Percentiles rank a stretch among this genome's conserved stretches.
Evolutionary conservation across 2,329 filamentous ascomycete genomes (phyloP).

Genomic region (Aureobasidium sp.): DNA sequence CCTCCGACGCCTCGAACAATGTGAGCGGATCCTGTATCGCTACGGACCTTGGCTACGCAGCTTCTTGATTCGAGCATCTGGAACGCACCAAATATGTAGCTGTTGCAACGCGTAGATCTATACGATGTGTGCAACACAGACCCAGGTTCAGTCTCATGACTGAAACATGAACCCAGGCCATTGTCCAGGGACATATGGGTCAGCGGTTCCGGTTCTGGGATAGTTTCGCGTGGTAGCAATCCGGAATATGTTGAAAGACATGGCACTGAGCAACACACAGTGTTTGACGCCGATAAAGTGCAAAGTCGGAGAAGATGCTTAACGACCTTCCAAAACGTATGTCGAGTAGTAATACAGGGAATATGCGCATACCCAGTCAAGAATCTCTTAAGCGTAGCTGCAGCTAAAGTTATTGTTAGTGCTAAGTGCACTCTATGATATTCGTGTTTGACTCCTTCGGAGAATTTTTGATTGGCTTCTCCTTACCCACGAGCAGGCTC

Average conservation of each 20-base stretch:
- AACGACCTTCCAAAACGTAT: background rate
- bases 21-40: conserved; percentile 26
- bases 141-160: background rate
- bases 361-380: background rate
- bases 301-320: background rate
- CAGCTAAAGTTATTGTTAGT: background rate
- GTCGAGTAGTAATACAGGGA: background rate
- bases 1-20: conserved; percentile 25
- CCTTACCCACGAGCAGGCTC: background rate
- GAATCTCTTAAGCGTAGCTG: background rate
- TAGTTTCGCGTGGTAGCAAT: background rate
- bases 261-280: background rate
- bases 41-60: conserved; percentile 11
- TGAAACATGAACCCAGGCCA: background rate
- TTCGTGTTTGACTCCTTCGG: background rate
- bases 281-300: background rate
- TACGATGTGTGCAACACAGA: background rate
- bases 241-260: background rate
- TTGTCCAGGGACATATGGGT: background rate
- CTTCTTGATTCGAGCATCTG: background rate
- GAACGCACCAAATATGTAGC: background rate
- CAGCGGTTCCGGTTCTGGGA: background rate
- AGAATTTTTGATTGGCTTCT: background rate
- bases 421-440: background rate
- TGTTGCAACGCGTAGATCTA: background rate